Base-by-base conservation (phyloP, 352 stramenopile species). In the Globisporangium rhizosaccharum region DNA sequence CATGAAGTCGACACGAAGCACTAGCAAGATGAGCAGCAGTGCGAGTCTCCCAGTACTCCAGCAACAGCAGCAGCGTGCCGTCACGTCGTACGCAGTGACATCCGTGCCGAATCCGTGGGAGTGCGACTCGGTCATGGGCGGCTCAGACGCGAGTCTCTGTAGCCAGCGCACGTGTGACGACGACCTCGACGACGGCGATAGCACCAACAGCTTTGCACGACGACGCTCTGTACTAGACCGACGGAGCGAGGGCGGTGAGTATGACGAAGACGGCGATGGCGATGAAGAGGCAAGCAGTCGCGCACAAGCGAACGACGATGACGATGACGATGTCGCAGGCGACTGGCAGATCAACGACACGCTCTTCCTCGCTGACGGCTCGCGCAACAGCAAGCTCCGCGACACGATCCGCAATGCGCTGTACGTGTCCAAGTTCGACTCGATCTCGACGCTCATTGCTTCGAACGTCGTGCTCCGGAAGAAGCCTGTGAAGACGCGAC, bases 371-470 rank as follows among this genome's bases (percentile, higher is more conserved):
- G 82, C 90, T 0, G 88, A 97, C 55, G 90, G 90, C 26, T 85
- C 81, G 42, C 86, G 78, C 54, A 95, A 94, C 70, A 90, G 77
- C 56, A 90, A 85, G 46, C 70, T 97, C 26, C 76, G 90, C 11
- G 84, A 95, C 56, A 94, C 82, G 20, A 91, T 96, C 39, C 76
- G 79, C 11, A 70, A 75, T 6, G 83, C 85, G 2, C 71, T 97
- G 5, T 79, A 87, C 33, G 75, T 92, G 4, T 94, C 85, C 26
- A 92, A 93, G 65, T 97, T 96, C 61, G 90, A 97, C 69, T 96
- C 87, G 1, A 81, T 97, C 23, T 92, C 88, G 20, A 89, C 90
- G 14, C 75, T 96, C 2, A 72, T 96, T 12, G 85, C 88, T 1
- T 88, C 78, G 18, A 89, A 89, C 45, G 76, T 90, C 11, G 64